Conservation (phyloP, 2,329 filamentous ascomycete species). For the Proliferodiscus dingleyae region DNA sequence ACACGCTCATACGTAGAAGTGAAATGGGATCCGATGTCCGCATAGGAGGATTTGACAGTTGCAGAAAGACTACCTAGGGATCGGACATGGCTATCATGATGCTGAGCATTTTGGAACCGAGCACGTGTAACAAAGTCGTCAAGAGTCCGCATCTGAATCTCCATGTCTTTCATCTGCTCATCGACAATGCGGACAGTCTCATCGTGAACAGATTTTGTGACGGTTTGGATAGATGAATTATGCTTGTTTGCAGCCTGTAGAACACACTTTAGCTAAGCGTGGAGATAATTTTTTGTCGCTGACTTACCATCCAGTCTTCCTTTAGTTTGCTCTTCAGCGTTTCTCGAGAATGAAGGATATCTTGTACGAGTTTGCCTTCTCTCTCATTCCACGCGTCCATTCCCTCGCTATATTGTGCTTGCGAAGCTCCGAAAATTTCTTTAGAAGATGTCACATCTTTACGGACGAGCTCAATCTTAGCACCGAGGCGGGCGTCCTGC, state of each 20-base stretch:
- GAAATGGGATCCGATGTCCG: conserved; percentile 65
- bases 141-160: conserved; percentile 80
- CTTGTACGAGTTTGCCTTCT: conserved; percentile 64
- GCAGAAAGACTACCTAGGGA: conserved; percentile 61
- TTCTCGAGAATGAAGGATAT: conserved; percentile 69
- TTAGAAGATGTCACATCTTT: conserved; percentile 61
- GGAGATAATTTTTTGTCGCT: background rate
- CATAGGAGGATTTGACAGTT: conserved; percentile 69
- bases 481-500: conserved; percentile 67
- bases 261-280: conserved; percentile 8
- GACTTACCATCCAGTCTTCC: conserved; percentile 75
- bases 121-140: conserved; percentile 87
- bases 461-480: conserved; percentile 58
- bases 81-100: conserved; percentile 65
- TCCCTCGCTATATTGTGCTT: conserved; percentile 60
- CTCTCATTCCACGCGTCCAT: conserved; percentile 72
- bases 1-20: conserved; percentile 63
- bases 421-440: conserved; percentile 58
- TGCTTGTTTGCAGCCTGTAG: conserved; percentile 65
- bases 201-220: conserved; percentile 81
- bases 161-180: conserved; percentile 81
- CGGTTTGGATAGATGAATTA: conserved; percentile 76
- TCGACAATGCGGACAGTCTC: conserved; percentile 88
- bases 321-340: conserved; percentile 76
- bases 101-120: conserved; percentile 70